Percentiles rank a stretch among this genome's conserved stretches.
Evolutionary conservation across 768 basidiomycete genomes (phyloP).

Genomic region (Lactarius sanguifluus): DNA sequence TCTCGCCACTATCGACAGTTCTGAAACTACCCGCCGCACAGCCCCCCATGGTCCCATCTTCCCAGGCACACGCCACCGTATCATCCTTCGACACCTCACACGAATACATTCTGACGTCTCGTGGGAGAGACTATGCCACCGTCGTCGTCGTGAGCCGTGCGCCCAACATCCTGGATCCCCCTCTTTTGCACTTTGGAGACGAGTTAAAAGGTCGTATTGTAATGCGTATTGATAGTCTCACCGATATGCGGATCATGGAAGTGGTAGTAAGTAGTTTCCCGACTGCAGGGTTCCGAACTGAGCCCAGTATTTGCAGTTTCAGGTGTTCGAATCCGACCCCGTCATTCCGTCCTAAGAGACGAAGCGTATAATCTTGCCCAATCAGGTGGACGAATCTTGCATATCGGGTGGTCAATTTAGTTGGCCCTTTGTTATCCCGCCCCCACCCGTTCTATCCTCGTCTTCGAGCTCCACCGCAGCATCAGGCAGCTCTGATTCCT

Average conservation of each 20-base stretch:
- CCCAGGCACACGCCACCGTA: background rate
- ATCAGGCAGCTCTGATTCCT: background rate
- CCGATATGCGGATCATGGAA: conserved; percentile 16
- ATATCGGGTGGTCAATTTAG: conserved; percentile 1
- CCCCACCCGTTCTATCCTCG: background rate
- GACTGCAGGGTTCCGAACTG: background rate
- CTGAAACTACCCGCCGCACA: too few relatives aligned
- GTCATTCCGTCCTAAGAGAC: background rate
- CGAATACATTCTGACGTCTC: conserved; percentile 9
- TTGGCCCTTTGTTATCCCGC: conserved; percentile 20
- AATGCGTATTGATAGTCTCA: conserved; percentile 4
- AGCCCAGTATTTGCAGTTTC: conserved; percentile 3
- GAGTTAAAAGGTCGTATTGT: conserved; percentile 15
- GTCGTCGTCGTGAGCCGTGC: conserved; percentile 17
- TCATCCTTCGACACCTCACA: background rate
- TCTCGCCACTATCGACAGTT: too few relatives aligned
- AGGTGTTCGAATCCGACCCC: conserved; percentile 14
- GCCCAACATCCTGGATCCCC: background rate
- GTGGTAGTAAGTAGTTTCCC: conserved; percentile 17
- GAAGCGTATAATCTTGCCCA: conserved; percentile 2
- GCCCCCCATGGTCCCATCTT: too few relatives aligned
- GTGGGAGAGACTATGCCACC: conserved; percentile 20
- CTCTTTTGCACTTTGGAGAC: conserved; percentile 21
- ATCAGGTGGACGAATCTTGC: conserved; percentile 8
- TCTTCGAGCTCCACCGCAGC: background rate